These are phyloP conservation scores for Yarrowia divulgata DNA, from an alignment of 805 yeast species.

Conservation along the genomic window DNA sequence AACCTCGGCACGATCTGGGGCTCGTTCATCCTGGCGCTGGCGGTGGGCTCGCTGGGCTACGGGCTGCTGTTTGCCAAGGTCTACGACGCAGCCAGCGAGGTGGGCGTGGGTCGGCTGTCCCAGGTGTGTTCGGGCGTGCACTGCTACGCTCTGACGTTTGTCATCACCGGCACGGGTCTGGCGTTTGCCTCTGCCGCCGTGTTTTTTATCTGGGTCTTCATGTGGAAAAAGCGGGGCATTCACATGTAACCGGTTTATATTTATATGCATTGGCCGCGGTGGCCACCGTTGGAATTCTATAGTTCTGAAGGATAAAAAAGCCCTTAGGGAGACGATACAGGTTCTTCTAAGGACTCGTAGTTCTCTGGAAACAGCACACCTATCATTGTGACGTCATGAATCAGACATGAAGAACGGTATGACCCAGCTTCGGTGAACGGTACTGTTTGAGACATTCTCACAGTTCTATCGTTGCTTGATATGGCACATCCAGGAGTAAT, in stretches of 20 bases:
- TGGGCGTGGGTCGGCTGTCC: constrained; percentile 8
- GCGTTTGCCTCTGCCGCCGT: constrained; percentile 42
- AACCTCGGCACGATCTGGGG: constrained; percentile 95
- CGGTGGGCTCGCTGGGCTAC: constrained; percentile 73
- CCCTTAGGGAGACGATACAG: no score
- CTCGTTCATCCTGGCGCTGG: constrained; percentile 85
- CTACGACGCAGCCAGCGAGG: constrained; percentile 55
- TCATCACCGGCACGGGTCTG: constrained; percentile 46
- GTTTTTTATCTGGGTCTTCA: constrained; percentile 21
- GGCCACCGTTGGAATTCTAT: no score
- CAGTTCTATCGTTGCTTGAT: no score
- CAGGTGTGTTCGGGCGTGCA: constrained; percentile 37
- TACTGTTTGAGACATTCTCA: no score
- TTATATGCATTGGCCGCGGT: constrained; percentile 6
- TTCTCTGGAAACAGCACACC: no score
- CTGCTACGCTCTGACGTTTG: constrained; percentile 47
- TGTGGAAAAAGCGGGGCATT: constrained; percentile 36
- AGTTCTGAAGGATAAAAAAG: no score
- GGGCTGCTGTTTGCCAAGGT: constrained; percentile 73
- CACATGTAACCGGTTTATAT: constrained; percentile 12
- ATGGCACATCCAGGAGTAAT: no score
- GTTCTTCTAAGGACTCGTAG: no score
- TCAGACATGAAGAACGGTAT: no score
- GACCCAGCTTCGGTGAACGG: no score
- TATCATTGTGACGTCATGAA: no score